Evolutionary conservation across 176 grass and related monocot species (phyloP), one percentile per base, ranked within the genome.

Genomic region (Hordeum marinum): DNA sequence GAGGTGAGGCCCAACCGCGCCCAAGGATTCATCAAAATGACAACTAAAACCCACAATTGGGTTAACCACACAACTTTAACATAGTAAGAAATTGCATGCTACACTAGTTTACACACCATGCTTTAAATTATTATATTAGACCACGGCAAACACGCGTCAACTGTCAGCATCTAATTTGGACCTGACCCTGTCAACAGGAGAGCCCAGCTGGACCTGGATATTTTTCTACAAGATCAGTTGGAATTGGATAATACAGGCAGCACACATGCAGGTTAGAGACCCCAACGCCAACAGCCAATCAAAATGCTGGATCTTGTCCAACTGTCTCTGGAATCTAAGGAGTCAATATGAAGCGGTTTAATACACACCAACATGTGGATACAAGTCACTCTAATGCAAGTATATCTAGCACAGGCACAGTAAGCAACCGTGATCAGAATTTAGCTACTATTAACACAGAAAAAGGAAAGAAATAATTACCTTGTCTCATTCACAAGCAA

Each of bases 401-500:
- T 83, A 77, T 48, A 40, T 65, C 11, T 12, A 77, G n/a, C 29
- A 65, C 40, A 48, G 45, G n/a, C 29, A 65, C 27, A 48, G 45
- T 46, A 68, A 69, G 2, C 13, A 50, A 25, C 46, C n/a, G 73
- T 11, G 6, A 9, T 5, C 20, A 11, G 54, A 21, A 63, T 40
- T 29, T 58, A 7, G 9, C 25, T 15, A 48, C 45, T 48, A 48
- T 25, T 59, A 41, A 63, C 24, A 42, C 18, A 23, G 6, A 45
- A 91, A 78, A 4, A 21, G 46, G 46, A 70, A 63, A 54, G 21
- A 63, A 62, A 39, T 15, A 66, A 58, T 71, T 45, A 91, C 88
- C 86, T 90, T 58, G 34, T 83, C 48, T 96, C 83, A 99, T 92
- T 99, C 96, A 40, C 96, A 99, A 59, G 96, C 96, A 72, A 99